Evolutionary conservation across 2,329 filamentous ascomycete species (phyloP), one percentile per base, ranked within the genome.

Genomic region (Aspergillus carbonarius): DNA sequence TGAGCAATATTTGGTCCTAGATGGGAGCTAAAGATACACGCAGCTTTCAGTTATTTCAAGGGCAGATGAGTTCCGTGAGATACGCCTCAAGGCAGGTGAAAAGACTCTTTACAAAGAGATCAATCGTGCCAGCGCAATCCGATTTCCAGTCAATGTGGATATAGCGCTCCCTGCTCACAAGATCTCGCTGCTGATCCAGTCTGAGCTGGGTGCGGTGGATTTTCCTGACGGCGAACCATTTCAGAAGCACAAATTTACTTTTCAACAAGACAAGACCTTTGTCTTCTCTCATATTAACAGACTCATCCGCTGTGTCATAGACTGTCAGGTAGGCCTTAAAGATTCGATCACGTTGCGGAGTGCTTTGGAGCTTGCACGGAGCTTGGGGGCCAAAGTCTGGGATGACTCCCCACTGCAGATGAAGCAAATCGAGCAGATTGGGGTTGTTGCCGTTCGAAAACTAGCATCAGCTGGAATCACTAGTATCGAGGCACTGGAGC

Each of bases 391-490:
- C 1, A 85, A 83, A 59, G 82, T 82, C 1, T 96, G 93, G 95
- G 95, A 99, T 68, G 87, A 89, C 34, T 90, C 87, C 2, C 85
- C 90, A 0, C 81, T 89, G 20, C 90, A 97, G 65, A 83, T 99
- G 68, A 89, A 89, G 60, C 93, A 98, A 72, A 82, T 99, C 1
- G 86, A 90, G 0, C 84, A 87, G 2, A 84, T 98, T 60, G 95
- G 95, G 0, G 79, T 86, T 4, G 90, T 88, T 1, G 84, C 85
- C n/a, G 86, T 91, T 63, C 84, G 88, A 37, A 95, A 90, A 71
- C 82, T 98, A 44, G 83, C 86, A 3, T 82, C 83, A 39, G 86
- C 86, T n/a, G 86, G 87, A 0, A 84, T 98, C 55, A 85, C 79
- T 27, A 90, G 81, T 5, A 85, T 98, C 5, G 84, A 88, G 42